Evolutionary conservation across 164 flowering plant species (phyloP).

Genomic region (Chimonanthus salicifolius): DNA sequence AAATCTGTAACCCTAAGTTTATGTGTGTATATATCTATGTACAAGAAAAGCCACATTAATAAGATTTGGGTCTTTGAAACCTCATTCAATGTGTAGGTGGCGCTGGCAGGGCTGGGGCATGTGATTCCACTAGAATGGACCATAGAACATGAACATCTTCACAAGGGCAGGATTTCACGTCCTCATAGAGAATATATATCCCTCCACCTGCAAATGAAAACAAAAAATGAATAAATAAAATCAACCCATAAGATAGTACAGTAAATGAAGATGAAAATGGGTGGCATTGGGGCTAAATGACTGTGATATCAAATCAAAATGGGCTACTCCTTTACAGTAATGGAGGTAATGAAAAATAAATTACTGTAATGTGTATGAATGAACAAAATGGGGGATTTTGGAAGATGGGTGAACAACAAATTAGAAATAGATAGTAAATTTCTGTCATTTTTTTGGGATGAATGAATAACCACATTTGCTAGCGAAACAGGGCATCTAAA

Average conservation of each 20-base stretch:
- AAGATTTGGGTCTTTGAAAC: slow-evolving; percentile 3
- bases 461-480: not conserved
- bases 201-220: slow-evolving; percentile 65
- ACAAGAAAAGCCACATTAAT: slow-evolving; percentile 2
- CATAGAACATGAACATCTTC: slow-evolving; percentile 96
- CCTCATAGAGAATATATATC: slow-evolving; percentile 88
- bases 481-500: not conserved
- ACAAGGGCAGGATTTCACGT: slow-evolving; percentile 90
- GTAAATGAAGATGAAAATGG: not conserved
- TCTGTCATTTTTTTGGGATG: not conserved
- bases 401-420: not conserved
- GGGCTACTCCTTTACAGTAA: too few species aligned
- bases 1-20: not conserved
- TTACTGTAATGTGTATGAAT: not conserved
- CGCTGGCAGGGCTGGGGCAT: slow-evolving; percentile 40
- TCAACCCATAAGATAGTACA: not conserved
- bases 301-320: not conserved
- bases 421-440: not conserved
- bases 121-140: slow-evolving; percentile 91
- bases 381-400: not conserved
- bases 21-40: not conserved
- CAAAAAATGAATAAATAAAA: not conserved
- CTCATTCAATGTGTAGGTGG: slow-evolving; percentile 31
- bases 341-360: not conserved
- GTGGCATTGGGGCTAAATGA: not conserved